Evolutionary conservation across 2,329 filamentous ascomycete species (phyloP), one percentile per base, ranked within the genome.

Genomic region (Monosporascus sp.): DNA sequence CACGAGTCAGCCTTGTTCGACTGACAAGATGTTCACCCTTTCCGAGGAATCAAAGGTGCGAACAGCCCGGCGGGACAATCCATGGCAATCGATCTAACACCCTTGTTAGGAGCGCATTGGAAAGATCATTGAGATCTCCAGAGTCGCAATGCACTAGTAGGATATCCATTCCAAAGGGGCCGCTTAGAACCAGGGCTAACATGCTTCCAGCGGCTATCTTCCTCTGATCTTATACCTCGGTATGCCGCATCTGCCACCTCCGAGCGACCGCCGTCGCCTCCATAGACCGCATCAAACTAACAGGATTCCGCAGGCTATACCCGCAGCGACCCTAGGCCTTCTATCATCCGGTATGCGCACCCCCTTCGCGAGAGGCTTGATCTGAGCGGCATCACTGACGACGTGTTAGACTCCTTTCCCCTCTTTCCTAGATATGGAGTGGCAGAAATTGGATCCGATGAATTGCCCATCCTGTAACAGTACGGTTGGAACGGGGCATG

Each of bases 31-130:
- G 80, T 79, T 84, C 59, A 70, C 78, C 67, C 86, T 97, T 62
- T 97, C 94, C 50, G 94, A 99, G 76, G 94, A 99, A 79, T 91
- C 92, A 69, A 97, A 97, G 88, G 93, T 96, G 70, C 61, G 70
- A 48, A 43, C 19, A 38, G 19, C 47, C 27, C 37, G 24, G n/a
- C 6, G 52, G 19, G n/a, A 3, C 22, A 9, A 37, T 45, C 17
- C 22, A 48, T 11, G 17, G 43, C n/a, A 24, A 20, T 9, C 17
- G 43, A 26, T 19, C 38, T 47, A 14, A 54, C 52, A 68, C 47
- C 51, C 31, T 38, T 26, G 50, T 62, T 65, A 97, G 93, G 94
- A 99, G 87, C 91, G 94, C 80, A 96, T 99, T 75, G 87, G 89
- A 68, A 93, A 92, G 80, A 82, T 97, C 77, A 94, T 99, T 72